Evolutionary conservation across 73 alveolate species (phyloP), one percentile per base, ranked within the genome.

Genomic region (Paramecium pentaurelia): DNA sequence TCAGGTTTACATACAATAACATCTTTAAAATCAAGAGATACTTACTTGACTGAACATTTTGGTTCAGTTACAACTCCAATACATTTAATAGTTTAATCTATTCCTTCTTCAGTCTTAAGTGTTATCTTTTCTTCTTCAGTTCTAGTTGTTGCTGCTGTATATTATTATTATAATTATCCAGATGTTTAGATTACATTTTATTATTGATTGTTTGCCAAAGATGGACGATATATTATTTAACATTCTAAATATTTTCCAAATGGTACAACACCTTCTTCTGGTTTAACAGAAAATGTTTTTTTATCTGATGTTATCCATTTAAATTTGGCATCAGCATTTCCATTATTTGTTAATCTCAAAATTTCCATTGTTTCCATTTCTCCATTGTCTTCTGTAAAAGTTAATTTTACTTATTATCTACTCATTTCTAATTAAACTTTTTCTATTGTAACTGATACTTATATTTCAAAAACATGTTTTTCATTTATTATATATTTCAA

Each of bases 301-400:
- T 89, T 89, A 6, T 49, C 80, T 71, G 97, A 94, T 68, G 94
- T 93, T 18, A 92, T 97, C 99, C 99, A 98, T 60, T 95, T 84
- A 87, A 96, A 97, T 86, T 93, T 96, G 9, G 99, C 99, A 36
- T 95, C 87, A 22, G 99, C 99, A 96, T 97, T 98, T 3, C 99
- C 99, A 58, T 96, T 95, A 95, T 98, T 98, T 38, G 97, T 96
- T n/a, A 98, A 93, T 12, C 97, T 93, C 20, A 98, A 36, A 27
- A 93, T 96, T 95, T 98, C 99, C 6, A 95, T 59, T 77, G 98
- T 94, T 58, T 95, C 90, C 98, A 97, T 97, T 86, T 98, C 99
- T 91, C 95, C 96, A 86, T 93, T 97, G 71, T 98, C 99, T 91
- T 98, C 99, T 36, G 96, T 95, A 93, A 98, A 98, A 58, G 85